These are phyloP conservation scores for Selaginella moellendorffii DNA, from an alignment of 75 land plant genomes.

Conservation along the genomic window DNA sequence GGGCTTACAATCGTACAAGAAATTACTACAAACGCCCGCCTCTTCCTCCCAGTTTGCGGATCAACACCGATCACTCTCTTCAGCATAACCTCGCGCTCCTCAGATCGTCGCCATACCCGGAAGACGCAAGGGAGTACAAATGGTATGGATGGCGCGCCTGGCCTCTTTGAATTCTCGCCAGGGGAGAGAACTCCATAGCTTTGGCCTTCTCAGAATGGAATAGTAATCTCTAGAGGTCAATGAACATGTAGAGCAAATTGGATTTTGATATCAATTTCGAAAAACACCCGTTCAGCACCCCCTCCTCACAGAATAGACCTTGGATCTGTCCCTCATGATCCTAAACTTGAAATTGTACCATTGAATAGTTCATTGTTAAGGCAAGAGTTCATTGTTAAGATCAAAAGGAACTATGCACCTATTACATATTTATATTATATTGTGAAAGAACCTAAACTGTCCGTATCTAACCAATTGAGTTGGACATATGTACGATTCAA, in stretches of 20 bases:
- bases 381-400: too few relatives aligned
- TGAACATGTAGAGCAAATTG: conserved; percentile 90
- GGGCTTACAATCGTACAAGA: conserved; percentile 68
- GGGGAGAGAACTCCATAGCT: conserved; percentile 93
- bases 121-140: conserved; percentile 96
- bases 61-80: conserved; percentile 85
- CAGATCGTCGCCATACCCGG: conserved; percentile 80
- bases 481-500: too few relatives aligned
- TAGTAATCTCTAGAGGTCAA: conserved; percentile 86
- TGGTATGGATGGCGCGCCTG: conserved; percentile 78
- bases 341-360: not conserved
- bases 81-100: conserved; percentile 76
- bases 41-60: conserved; percentile 86
- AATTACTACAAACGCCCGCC: conserved; percentile 88
- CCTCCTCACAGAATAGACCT: conserved; percentile 83
- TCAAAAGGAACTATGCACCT: too few relatives aligned
- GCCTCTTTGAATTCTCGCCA: conserved; percentile 93
- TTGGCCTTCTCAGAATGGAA: conserved; percentile 98
- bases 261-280: too few relatives aligned
- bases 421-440: too few relatives aligned
- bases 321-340: conserved; percentile 18
- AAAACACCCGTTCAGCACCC: conserved; percentile 92
- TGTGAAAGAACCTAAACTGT: too few relatives aligned
- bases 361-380: not conserved
- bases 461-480: too few relatives aligned